Conservation (phyloP, 2,329 filamentous ascomycete genomes). For the Metarhizium brunneum region DNA sequence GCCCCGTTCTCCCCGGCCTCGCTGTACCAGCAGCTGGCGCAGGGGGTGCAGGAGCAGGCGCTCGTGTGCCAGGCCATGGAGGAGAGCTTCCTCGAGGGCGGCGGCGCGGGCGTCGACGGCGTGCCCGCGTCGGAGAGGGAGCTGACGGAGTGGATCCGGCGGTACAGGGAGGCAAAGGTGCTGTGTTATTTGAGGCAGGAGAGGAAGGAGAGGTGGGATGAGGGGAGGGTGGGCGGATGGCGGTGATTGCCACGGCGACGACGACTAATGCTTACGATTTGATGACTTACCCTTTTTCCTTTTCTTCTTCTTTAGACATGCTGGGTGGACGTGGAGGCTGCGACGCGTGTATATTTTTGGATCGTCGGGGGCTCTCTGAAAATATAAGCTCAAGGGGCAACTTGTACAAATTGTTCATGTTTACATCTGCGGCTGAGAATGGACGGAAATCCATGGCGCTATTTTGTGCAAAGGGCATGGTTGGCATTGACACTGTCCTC, state of each 20-base stretch:
- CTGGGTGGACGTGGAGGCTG: no score
- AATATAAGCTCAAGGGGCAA: no score
- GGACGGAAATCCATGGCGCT: no score
- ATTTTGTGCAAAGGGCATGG: no score
- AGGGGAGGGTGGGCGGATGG: slow-evolving; percentile 92
- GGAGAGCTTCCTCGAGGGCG: slow-evolving; percentile 78
- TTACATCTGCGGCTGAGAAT: no score
- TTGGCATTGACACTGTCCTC: no score
- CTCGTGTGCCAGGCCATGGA: slow-evolving; percentile 72
- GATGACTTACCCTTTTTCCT: no score
- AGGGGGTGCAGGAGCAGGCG: slow-evolving; percentile 75
- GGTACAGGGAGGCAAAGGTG: slow-evolving; percentile 72
- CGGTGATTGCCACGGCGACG: slow-evolving; percentile 39
- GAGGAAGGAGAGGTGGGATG: slow-evolving; percentile 89
- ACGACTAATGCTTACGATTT: neutral
- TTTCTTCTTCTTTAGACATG: no score
- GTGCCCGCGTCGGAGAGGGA: slow-evolving; percentile 64
- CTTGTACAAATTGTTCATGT: no score
- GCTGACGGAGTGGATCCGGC: slow-evolving; percentile 71
- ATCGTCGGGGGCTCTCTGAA: no score
- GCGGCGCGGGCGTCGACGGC: slow-evolving; percentile 16
- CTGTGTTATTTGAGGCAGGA: slow-evolving; percentile 74
- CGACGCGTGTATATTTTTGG: no score
- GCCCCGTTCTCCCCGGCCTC: slow-evolving; percentile 78
- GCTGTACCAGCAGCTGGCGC: slow-evolving; percentile 71